Evolutionary conservation across 495 filamentous ascomycete genomes (phyloP).

Genomic region (Tetracladium setigerum): DNA sequence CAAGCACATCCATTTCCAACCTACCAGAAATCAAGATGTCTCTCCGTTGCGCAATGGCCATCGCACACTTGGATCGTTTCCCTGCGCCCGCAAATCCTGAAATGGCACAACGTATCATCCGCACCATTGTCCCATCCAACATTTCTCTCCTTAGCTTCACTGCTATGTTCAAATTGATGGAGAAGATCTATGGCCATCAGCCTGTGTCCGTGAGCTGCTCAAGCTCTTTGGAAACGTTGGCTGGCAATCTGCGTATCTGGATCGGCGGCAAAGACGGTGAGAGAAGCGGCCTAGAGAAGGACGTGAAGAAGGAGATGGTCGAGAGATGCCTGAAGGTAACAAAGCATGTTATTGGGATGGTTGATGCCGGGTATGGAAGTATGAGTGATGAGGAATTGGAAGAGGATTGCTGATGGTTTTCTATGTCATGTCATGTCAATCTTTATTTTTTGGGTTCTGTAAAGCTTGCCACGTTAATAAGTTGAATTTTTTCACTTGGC

Average conservation of each 20-base stretch:
- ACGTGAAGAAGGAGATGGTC: conserved; percentile 38
- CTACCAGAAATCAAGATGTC: conserved; percentile 61
- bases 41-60: conserved; percentile 74
- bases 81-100: conserved; percentile 29
- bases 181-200: conserved; percentile 45
- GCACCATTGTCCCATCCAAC: conserved; percentile 31
- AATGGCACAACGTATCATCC: conserved; percentile 35
- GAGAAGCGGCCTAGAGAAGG: conserved; percentile 34
- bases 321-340: conserved; percentile 40
- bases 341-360: conserved; percentile 42
- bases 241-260: conserved; percentile 48
- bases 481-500: no score
- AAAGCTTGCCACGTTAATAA: no score
- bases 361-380: conserved; percentile 46
- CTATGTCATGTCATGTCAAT: no score
- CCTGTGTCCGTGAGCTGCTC: conserved; percentile 37
- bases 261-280: conserved; percentile 36
- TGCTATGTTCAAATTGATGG: conserved; percentile 65
- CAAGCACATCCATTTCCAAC: conserved; percentile 30
- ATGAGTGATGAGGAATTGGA: conserved; percentile 22
- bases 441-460: no score
- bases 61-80: conserved; percentile 52
- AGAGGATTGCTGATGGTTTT: conserved; percentile 18
- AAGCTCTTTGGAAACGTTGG: conserved; percentile 41
- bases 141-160: conserved; percentile 72